Percentiles rank a stretch among this genome's conserved stretches.
Evolutionary conservation across 2,329 filamentous ascomycete species (phyloP).

Genomic region (Claviceps maximensis): DNA sequence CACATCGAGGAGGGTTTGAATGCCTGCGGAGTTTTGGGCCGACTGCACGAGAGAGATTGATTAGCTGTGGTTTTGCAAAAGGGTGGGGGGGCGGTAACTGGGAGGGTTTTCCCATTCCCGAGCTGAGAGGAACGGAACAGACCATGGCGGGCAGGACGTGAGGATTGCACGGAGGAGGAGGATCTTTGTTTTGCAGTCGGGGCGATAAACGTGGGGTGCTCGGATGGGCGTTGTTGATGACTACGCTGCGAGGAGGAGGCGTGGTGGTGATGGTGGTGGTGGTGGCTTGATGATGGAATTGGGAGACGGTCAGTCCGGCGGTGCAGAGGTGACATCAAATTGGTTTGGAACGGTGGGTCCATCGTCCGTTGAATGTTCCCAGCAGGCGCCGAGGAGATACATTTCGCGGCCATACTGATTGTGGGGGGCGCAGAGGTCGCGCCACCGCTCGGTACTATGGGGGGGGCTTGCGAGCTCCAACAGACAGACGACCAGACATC

Average conservation of each 20-base stretch:
- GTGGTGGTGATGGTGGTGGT: not conserved
- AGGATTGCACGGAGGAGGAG: not conserved
- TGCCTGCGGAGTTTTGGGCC: constrained; percentile 95
- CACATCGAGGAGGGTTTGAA: constrained; percentile 98
- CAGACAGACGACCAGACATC: too few species aligned
- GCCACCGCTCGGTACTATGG: too few species aligned
- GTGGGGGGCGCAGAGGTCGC: not conserved
- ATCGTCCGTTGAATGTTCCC: not conserved
- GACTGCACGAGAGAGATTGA: constrained; percentile 45
- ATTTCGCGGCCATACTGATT: not conserved
- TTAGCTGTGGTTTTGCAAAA: not conserved
- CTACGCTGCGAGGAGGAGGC: not conserved
- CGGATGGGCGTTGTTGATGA: not conserved
- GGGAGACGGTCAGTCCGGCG: not conserved
- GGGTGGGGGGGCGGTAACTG: not conserved
- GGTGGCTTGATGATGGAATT: not conserved
- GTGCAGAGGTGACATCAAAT: not conserved
- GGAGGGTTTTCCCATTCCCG: not conserved
- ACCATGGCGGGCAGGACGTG: constrained; percentile 6
- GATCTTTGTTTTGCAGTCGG: not conserved
- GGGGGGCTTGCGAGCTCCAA: not conserved
- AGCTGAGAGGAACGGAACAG: not conserved
- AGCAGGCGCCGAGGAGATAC: not conserved
- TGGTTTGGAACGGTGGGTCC: not conserved
- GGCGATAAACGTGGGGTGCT: not conserved